Percentiles rank a stretch among this genome's conserved stretches.
Evolutionary conservation across 257 asterid species (phyloP).

Genomic region (Nicotiana tabacum): DNA sequence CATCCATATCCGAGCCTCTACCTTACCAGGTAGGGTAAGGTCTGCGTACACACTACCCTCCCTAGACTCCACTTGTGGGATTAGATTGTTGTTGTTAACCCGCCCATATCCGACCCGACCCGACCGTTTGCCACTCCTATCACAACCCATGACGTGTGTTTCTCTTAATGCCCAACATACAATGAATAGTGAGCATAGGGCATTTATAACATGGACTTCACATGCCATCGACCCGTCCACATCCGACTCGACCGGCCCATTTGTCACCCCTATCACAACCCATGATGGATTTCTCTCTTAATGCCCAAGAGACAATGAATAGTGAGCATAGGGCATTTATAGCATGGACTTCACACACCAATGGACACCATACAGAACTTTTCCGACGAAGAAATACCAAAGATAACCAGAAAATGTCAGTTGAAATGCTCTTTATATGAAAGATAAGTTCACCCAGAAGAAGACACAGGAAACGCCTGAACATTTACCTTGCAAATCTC

Average conservation of each 20-base stretch:
- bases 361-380: background rate
- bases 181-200: background rate
- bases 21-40: too few species aligned
- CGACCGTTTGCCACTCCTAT: too few species aligned
- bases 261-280: background rate
- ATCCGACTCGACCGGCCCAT: too few species aligned
- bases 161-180: background rate
- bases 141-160: background rate
- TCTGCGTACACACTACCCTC: too few species aligned
- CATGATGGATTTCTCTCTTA: background rate
- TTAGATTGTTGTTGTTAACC: too few species aligned
- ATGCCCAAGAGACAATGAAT: background rate
- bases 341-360: background rate
- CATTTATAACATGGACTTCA: background rate
- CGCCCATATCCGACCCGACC: too few species aligned
- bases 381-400: background rate
- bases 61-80: too few species aligned
- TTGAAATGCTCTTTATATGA: background rate
- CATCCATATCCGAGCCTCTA: too few species aligned
- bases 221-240: background rate
- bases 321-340: background rate
- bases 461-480: background rate
- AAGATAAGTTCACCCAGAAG: background rate
- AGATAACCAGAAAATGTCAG: background rate
- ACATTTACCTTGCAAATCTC: constrained; percentile 57